Base-by-base conservation (phyloP, 345 rosid species). In the Kandelia obovata region DNA sequence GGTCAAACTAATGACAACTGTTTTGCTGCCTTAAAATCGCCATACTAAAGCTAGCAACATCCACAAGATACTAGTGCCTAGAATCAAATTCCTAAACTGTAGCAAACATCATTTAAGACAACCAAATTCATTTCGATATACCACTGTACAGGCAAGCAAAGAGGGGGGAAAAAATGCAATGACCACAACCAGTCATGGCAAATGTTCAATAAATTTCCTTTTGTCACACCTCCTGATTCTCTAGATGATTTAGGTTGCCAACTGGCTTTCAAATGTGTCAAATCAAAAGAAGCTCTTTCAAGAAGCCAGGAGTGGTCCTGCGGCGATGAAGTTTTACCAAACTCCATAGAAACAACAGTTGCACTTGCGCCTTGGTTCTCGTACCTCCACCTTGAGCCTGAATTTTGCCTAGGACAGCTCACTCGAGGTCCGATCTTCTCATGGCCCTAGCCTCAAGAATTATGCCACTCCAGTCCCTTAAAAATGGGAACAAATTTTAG, bases 71-170 rank as follows among this genome's bases (percentile, higher is more conserved):
- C 25, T 56, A 9, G 15, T 56, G 17, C 28, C 30, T 21, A 23
- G 28, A 56, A 56, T 3, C 23, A 8, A 56, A 55, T 21, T 21
- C 6, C 16, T 25, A 21, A 55, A 55, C 6, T 8, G 3, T 56
- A 56, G 6, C 30, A 56, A 25, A 10, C 30, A 56, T 25, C 30
- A 56, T 25, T 9, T 56, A 10, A 56, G 59, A 43, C 59, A 56
- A 56, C 59, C 59, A 56, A 55, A 23, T 56, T 56, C 30, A 56
- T 56, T 23, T 56, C 16, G 59, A 56, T 56, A 56, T 56, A 56
- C 23, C 25, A 21, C 59, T 21, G 28, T 56, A 27, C 28, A 56
- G 16, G 49, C 59, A 56, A 56, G 25, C 30, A 56, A 25, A 27
- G 10, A 23, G 59, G 10, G 28, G 30, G 30, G 28, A 56, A 56